Evolutionary conservation across 768 basidiomycete genomes (phyloP).

Genomic region (Boletus insuetus): DNA sequence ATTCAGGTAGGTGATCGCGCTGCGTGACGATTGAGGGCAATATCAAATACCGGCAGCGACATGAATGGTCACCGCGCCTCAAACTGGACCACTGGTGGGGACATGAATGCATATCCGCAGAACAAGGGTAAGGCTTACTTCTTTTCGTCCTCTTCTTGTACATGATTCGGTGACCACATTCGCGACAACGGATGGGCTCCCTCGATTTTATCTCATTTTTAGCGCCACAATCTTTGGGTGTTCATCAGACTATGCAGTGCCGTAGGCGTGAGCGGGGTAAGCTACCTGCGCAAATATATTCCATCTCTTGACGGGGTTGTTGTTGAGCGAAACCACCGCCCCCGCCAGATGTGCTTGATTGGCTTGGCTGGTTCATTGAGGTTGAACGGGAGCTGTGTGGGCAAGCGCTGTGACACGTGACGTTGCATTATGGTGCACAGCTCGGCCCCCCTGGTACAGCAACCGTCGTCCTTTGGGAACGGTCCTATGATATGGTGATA

Average conservation of each 20-base stretch:
- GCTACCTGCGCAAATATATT: conserved; percentile 84
- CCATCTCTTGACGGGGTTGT: conserved; percentile 64
- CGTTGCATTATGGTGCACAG: conserved; percentile 4
- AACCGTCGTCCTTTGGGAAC: background rate
- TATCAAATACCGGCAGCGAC: background rate
- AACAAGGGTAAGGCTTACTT: conserved; percentile 54
- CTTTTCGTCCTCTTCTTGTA: conserved; percentile 95
- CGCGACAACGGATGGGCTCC: conserved; percentile 93
- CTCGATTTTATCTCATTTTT: conserved; percentile 88
- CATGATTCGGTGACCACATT: conserved; percentile 98
- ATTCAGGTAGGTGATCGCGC: background rate
- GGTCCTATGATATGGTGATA: background rate
- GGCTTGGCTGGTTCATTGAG: conserved; percentile 43
- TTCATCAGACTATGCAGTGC: conserved; percentile 11
- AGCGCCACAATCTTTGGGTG: conserved; percentile 75
- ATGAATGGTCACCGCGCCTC: background rate
- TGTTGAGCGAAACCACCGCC: conserved; percentile 35
- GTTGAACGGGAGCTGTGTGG: background rate
- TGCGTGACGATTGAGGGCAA: background rate
- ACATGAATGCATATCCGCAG: background rate
- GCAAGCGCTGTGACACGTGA: conserved; percentile 13
- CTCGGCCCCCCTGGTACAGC: background rate
- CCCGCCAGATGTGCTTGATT: conserved; percentile 32
- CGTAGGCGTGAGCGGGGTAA: conserved; percentile 1
- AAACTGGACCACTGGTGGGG: background rate